Evolutionary conservation across 495 filamentous ascomycete species (phyloP), one percentile per base, ranked within the genome.

Genomic region (Penicillium mononematosum): DNA sequence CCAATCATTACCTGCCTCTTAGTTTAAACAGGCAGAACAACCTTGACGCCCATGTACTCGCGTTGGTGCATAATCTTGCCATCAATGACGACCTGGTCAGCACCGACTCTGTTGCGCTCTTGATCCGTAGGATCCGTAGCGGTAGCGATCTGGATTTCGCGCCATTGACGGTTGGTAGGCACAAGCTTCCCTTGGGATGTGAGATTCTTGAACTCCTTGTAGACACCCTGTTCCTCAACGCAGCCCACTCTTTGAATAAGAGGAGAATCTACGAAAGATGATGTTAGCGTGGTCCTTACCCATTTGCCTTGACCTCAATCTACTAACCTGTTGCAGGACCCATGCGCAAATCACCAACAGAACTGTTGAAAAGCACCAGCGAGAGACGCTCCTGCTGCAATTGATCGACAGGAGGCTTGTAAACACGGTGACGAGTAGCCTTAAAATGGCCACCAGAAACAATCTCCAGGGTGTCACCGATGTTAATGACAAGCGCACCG

Each of bases 371-470:
- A 5, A 75, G 59, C 5, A 78, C 75, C 45, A 78, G 55, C 0
- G 74, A 77, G 4, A 78, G 61, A 34, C 75, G 67, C 62, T 77
- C 70, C 53, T 69, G 61, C 17, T 70, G 54, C 38, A 67, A 27
- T 47, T 79, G 76, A 58, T 79, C 76, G 0, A 59, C 66, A 4
- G 76, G 76, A 1, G 68, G 75, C 61, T 68, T 74, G 55, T 59
- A 71, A 0, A 79, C 76, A 17, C 71, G 65, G 57, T 79, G 77
- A 5, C 70, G 65, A 43, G 77, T 79, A 22, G 77, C 74, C 64
- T 76, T 77, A 59, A 79, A 79, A 44, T 77, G 77, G 2, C 77
- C 77, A 32, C 77, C 77, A 9, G 77, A 76, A 6, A 80, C 64
- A 50, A 78, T 74, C 64, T 78, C 75, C 9, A 78, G 53, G 5